Base-by-base conservation (phyloP, 306 rosid species). In the Nissolia schottii region DNA sequence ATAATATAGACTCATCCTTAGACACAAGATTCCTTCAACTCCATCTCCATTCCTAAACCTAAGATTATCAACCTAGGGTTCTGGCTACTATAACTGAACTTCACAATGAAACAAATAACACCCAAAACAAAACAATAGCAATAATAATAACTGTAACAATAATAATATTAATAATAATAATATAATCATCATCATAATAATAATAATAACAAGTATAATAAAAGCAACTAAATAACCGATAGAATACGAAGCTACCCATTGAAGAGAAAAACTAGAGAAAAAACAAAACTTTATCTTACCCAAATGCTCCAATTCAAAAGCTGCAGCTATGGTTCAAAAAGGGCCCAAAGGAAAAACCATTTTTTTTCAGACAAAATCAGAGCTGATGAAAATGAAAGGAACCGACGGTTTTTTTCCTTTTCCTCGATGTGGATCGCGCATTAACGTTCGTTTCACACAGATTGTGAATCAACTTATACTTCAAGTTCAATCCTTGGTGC, bases 21-120 rank as follows among this genome's bases (percentile, higher is more conserved):
- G 66, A 67, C 60, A 55, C 20, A 19, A 55, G n/a, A 70, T 27
- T n/a, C 50, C 77, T n/a, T 74, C 54, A 49, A 58, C 25, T 27
- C 40, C 46, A 60, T 46, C 77, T 11, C 22, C 4, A 46, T 41
- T 23, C 61, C 35, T 25, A 65, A 66, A 43, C 77, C 73, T 65
- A 67, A 22, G 25, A 34, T 54, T 68, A 7, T 7, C 48, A 74
- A 82, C 29, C 78, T 78, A 68, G 80, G 86, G 82, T 78, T 78
- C 74, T 64, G 28, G 18, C 69, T 55, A 45, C 12, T 24, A 14
- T 6, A 48, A 0, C 32, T 27, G 8, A 64, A 55, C 68, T 48
- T 57, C 68, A 64, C 57, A 74, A 48, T 27, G 71, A 38, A 43
- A 50, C 12, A 77, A 55, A 45, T 9, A 7, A 3, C 12, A 49